phyloP scores from a whole-genome alignment of 495 filamentous ascomycete species.

The Polyplosphaeria fusca region DNA sequence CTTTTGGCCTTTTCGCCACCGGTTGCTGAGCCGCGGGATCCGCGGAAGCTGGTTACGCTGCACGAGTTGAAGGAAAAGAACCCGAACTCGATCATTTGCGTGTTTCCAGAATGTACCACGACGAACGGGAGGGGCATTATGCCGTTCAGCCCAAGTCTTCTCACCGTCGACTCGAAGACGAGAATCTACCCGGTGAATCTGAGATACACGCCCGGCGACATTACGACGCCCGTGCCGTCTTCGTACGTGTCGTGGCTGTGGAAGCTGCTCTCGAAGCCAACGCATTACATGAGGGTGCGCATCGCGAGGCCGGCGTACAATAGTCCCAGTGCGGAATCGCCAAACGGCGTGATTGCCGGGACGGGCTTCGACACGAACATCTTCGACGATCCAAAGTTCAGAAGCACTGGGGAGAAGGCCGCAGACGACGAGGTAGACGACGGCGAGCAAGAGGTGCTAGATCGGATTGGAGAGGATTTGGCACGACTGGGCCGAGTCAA shows the following conservation, averaged over 20 bases:
- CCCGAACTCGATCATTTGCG: slow-evolving; percentile 69
- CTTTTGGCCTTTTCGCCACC: slow-evolving; percentile 66
- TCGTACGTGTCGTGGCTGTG: slow-evolving; percentile 69
- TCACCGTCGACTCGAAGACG: slow-evolving; percentile 58
- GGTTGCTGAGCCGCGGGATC: slow-evolving; percentile 46
- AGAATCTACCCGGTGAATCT: slow-evolving; percentile 87
- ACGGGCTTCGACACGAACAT: slow-evolving; percentile 51
- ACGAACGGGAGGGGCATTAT: slow-evolving; percentile 93
- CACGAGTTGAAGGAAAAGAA: slow-evolving; percentile 60
- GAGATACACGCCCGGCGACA: slow-evolving; percentile 80
- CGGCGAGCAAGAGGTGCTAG: slow-evolving; percentile 53
- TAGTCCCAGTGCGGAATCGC: slow-evolving; percentile 46
- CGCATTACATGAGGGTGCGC: slow-evolving; percentile 83
- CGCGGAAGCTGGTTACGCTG: slow-evolving; percentile 57
- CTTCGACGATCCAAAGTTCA: slow-evolving; percentile 46
- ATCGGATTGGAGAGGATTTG: slow-evolving; percentile 76
- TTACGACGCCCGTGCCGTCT: slow-evolving; percentile 84
- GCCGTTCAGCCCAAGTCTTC: slow-evolving; percentile 69
- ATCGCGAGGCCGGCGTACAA: slow-evolving; percentile 71
- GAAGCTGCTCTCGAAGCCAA: slow-evolving; percentile 78
- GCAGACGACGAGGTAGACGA: slow-evolving; percentile 43
- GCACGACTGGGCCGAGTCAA: slow-evolving; percentile 90
- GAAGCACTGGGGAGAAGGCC: slow-evolving; percentile 33
- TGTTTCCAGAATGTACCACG: slow-evolving; percentile 90
- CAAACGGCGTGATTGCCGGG: slow-evolving; percentile 6